phyloP scores from a whole-genome alignment of 108 stramenopile species.

The Skeletonema marinoi region DNA sequence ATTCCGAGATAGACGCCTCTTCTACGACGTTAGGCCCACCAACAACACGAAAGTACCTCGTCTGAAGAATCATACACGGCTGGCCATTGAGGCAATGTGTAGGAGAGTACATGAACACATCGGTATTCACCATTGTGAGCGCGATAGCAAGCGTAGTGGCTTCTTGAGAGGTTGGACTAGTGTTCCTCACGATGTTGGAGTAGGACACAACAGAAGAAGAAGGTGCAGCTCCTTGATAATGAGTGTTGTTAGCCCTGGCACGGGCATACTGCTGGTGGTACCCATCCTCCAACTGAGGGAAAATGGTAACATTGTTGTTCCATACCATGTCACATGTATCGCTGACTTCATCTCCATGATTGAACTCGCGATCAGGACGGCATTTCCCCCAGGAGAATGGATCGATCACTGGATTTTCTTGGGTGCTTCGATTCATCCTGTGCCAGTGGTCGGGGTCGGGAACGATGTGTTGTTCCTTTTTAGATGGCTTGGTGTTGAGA shows the following conservation, averaged over 20 bases:
- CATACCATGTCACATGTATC: conserved; percentile 1
- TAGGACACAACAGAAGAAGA: background rate
- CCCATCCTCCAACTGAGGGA: background rate
- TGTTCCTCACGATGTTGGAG: background rate
- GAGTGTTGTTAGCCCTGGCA: background rate
- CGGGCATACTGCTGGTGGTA: background rate
- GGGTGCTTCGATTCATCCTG: conserved; percentile 14
- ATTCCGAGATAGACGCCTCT: conserved; percentile 21
- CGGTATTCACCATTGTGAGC: background rate
- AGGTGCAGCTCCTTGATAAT: background rate
- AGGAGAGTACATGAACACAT: background rate
- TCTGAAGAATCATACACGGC: conserved; percentile 43
- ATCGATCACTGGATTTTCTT: conserved; percentile 30
- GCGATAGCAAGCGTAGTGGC: background rate
- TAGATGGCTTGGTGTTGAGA: conserved; percentile 32
- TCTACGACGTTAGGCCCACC: conserved; percentile 7
- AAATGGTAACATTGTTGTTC: background rate
- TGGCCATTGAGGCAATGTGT: conserved; percentile 37
- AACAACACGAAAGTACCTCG: conserved; percentile 26
- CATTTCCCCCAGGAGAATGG: conserved; percentile 25
- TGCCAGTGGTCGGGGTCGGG: conserved; percentile 27
- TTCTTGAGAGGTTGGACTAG: background rate
- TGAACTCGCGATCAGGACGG: conserved; percentile 15
- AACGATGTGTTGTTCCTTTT: conserved; percentile 20
- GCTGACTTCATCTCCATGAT: background rate